Conservation (phyloP, 2,329 filamentous ascomycete species). For the Hymenoscyphus repandus region DNA sequence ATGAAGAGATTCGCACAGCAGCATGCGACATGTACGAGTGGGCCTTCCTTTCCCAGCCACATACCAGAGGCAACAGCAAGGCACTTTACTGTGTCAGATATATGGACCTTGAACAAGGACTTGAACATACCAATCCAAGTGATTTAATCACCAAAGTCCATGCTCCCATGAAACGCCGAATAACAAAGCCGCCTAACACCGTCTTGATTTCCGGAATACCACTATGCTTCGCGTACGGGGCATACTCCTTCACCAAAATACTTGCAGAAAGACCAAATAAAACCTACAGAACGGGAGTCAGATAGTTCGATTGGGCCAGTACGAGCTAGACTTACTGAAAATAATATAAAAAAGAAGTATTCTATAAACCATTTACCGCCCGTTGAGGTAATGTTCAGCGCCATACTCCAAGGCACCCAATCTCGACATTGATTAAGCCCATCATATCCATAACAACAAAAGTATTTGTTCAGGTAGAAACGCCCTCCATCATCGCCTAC, state of each 20-base stretch:
- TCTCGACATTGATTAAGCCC: conserved; percentile 75
- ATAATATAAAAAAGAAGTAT: conserved; percentile 80
- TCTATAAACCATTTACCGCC: conserved; percentile 76
- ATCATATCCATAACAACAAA: conserved; percentile 92
- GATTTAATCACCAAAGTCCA: conserved; percentile 93
- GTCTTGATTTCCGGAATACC: conserved; percentile 99
- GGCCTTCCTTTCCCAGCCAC: conserved; percentile 96
- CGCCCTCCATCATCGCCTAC: conserved; percentile 70
- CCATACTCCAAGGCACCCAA: conserved; percentile 81
- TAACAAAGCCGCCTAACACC: conserved; percentile 88
- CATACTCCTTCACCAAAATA: conserved; percentile 76
- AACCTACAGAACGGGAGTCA: conserved; percentile 44
- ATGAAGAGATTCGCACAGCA: conserved; percentile 94
- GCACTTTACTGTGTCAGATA: conserved; percentile 48
- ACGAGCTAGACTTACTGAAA: conserved; percentile 57
- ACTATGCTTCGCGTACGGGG: conserved; percentile 84
- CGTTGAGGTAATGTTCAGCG: conserved; percentile 59
- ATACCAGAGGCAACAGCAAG: conserved; percentile 89
- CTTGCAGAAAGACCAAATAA: conserved; percentile 73
- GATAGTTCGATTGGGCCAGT: background rate
- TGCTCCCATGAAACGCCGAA: conserved; percentile 74
- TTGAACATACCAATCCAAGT: conserved; percentile 64
- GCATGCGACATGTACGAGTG: conserved; percentile 91
- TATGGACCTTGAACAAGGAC: background rate
- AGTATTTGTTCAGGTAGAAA: conserved; percentile 87